These are phyloP conservation scores for Collybiopsis luxurians DNA, from an alignment of 768 basidiomycete genomes.

Conservation along the genomic window DNA sequence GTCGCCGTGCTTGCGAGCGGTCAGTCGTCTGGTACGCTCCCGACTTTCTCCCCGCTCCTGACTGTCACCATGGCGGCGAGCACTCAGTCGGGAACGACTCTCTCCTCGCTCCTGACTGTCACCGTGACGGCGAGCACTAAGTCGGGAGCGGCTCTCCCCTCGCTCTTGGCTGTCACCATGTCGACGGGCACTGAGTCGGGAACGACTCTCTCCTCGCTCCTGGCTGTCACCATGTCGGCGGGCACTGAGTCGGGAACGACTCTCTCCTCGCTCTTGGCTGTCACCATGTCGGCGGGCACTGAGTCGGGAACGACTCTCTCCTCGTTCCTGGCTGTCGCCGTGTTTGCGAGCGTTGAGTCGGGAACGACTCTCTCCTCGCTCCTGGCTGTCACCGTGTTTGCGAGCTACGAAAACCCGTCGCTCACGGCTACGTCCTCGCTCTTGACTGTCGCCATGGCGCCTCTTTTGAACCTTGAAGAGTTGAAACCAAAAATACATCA, in stretches of 20 bases:
- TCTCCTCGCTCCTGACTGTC: not conserved
- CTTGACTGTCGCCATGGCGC: slow-evolving; percentile 4
- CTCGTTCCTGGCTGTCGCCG: not conserved
- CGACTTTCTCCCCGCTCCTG: not conserved
- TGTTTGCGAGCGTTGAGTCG: slow-evolving; percentile 1
- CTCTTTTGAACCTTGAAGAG: not conserved
- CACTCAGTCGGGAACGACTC: not conserved
- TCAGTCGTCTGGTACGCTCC: not conserved
- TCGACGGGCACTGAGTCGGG: not conserved
- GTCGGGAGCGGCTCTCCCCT: not conserved
- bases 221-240: not conserved
- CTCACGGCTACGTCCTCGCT: too few relatives aligned
- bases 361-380: not conserved
- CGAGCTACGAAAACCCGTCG: not conserved
- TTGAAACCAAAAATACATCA: not conserved
- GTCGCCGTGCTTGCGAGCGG: not conserved
- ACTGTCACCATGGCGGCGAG: slow-evolving; percentile 1
- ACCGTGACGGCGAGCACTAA: not conserved
- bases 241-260: not conserved
- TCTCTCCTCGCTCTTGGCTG: not conserved
- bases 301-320: not conserved
- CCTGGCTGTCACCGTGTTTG: not conserved
- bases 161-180: not conserved
- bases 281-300: not conserved
- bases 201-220: not conserved